phyloP scores from a whole-genome alignment of 768 basidiomycete genomes.

The Inosperma sp. region DNA sequence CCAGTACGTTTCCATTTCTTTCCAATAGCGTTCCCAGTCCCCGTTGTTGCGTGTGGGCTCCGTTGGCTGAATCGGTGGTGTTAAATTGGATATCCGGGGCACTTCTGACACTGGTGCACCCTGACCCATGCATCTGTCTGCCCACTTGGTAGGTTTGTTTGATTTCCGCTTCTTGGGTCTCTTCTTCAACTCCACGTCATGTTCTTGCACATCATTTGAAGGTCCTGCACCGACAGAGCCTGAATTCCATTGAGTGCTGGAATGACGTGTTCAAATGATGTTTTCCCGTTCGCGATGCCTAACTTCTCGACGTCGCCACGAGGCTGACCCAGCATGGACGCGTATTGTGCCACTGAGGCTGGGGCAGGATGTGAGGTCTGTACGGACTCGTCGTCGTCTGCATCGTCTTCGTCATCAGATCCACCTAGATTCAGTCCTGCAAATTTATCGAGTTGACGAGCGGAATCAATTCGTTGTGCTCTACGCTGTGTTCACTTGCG shows the following conservation, averaged over 20 bases:
- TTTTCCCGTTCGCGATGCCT: constrained; percentile 7
- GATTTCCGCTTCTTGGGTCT: constrained; percentile 38
- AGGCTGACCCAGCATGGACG: constrained; percentile 35
- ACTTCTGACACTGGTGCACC: no score
- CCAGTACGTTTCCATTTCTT: no score
- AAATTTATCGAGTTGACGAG: constrained; percentile 52
- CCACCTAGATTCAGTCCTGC: constrained; percentile 54
- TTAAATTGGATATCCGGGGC: no score
- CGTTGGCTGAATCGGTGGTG: no score
- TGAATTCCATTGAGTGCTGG: constrained; percentile 7
- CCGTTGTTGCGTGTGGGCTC: no score
- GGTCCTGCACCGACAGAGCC: no score
- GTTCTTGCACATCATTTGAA: neutral
- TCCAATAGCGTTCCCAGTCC: no score
- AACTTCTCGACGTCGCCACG: constrained; percentile 19
- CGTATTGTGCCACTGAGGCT: constrained; percentile 43
- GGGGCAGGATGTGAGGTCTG: constrained; percentile 28
- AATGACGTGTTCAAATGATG: neutral
- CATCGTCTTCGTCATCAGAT: constrained; percentile 55
- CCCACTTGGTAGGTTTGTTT: constrained; percentile 59
- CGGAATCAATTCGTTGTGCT: constrained; percentile 62
- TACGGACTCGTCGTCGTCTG: constrained; percentile 24
- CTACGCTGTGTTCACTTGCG: constrained; percentile 47
- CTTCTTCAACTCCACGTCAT: constrained; percentile 20
- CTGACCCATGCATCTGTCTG: constrained; percentile 70